Percentiles rank a stretch among this genome's conserved stretches.
Conservation (phyloP, 371 early-diverging fungal species). For the Lichtheimia corymbifera region DNA sequence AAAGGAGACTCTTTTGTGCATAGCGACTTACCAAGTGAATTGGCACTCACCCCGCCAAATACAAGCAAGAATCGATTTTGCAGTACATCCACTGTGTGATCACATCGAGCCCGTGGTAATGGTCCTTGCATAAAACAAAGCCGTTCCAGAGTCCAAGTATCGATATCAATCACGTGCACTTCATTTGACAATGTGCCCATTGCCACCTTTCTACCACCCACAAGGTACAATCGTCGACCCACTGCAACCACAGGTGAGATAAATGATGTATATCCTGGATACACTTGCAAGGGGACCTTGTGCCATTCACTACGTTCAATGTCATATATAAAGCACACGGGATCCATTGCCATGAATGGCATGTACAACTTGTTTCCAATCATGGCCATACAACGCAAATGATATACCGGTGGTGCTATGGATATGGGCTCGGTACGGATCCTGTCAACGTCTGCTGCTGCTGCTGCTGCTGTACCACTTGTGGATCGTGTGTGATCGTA, state of each 20-base stretch:
- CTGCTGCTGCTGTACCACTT: too few species aligned
- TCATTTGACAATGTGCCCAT: constrained; percentile 17
- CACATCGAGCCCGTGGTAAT: constrained; percentile 23
- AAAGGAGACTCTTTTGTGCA: not conserved
- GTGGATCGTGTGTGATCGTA: not conserved
- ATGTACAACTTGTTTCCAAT: constrained; percentile 21
- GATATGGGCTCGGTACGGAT: not conserved
- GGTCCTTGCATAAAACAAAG: constrained; percentile 6
- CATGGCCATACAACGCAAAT: constrained; percentile 14
- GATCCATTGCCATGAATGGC: constrained; percentile 28
- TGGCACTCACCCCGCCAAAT: constrained; percentile 26
- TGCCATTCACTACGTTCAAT: constrained; percentile 17
- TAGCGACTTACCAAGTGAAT: constrained; percentile 19
- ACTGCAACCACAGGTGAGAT: constrained; percentile 23
- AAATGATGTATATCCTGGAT: constrained; percentile 15
- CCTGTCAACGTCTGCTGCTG: too few species aligned
- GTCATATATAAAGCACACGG: constrained; percentile 24
- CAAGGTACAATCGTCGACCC: constrained; percentile 16
- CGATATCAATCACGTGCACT: constrained; percentile 16
- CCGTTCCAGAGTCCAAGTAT: constrained; percentile 12
- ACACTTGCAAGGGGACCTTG: not conserved
- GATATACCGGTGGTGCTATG: constrained; percentile 16
- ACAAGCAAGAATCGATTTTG: constrained; percentile 21
- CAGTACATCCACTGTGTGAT: constrained; percentile 25
- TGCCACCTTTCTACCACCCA: constrained; percentile 25